A percentile compares a stretch with the other conserved stretches of the same genome.
Conservation (phyloP, 306 rosid genomes). For the Cicer arietinum region DNA sequence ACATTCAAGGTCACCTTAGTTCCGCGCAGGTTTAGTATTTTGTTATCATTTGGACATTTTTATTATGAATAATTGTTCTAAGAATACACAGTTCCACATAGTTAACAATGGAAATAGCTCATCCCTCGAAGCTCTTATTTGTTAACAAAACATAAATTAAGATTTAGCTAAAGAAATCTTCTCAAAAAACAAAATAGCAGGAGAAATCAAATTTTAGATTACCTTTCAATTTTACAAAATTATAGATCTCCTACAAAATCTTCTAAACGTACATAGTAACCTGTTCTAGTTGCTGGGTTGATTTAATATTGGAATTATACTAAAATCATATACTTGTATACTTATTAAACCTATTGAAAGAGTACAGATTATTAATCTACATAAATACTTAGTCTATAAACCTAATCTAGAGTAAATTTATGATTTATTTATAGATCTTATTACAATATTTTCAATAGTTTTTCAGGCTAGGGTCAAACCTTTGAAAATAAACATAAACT, state of each 20-base stretch:
- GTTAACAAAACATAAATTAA: not conserved
- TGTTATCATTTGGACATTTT: not conserved
- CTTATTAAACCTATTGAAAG: not conserved
- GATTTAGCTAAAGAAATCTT: not conserved
- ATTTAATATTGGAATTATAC: not conserved
- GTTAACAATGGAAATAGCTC: not conserved
- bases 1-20: not conserved
- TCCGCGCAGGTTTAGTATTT: not conserved
- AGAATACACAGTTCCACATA: not conserved
- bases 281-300: not conserved
- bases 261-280: not conserved
- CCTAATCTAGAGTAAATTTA: not conserved
- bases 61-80: not conserved
- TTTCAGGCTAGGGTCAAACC: not conserved
- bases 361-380: not conserved
- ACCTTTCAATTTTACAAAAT: no score
- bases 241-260: not conserved
- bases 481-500: not conserved
- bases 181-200: not conserved
- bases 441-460: not conserved
- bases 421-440: not conserved
- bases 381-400: not conserved
- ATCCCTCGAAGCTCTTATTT: not conserved
- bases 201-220: not conserved
- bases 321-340: not conserved